Percentiles rank a stretch among this genome's conserved stretches.
Conservation (phyloP, 2,329 filamentous ascomycete species). For the Emmonsia crescens region DNA sequence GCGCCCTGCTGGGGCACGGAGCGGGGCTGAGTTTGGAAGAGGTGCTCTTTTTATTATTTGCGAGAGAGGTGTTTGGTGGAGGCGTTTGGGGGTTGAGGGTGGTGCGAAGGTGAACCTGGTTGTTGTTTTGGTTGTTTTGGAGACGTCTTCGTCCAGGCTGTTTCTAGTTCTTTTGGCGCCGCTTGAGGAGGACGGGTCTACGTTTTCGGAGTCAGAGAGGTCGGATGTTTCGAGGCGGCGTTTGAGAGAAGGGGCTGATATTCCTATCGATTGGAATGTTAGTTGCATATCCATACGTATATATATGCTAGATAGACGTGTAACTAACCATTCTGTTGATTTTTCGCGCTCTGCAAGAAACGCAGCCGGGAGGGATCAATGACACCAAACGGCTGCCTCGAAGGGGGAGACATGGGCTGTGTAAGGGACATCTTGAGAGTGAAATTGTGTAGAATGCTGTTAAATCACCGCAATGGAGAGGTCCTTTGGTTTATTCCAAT, state of each 20-base stretch:
- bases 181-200: conserved; percentile 42
- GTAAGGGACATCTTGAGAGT: conserved; percentile 18
- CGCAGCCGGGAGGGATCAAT: conserved; percentile 21
- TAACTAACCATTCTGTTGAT: conserved; percentile 29
- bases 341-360: conserved; percentile 24
- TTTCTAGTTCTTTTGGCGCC: conserved; percentile 37
- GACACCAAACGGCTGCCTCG: conserved; percentile 24
- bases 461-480: too few species aligned
- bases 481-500: too few species aligned
- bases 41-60: conserved; percentile 22
- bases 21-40: conserved; percentile 41
- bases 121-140: conserved; percentile 30
- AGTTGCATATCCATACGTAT: conserved; percentile 1
- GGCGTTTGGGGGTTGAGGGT: conserved; percentile 9
- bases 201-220: conserved; percentile 48
- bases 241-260: conserved; percentile 33
- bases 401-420: conserved; percentile 16
- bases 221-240: conserved; percentile 35
- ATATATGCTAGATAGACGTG: neutral
- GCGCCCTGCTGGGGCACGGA: conserved; percentile 64
- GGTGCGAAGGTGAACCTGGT: conserved; percentile 25
- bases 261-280: conserved; percentile 7
- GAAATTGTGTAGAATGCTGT: neutral
- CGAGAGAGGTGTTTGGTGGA: conserved; percentile 9
- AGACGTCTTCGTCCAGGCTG: conserved; percentile 20